Percentiles rank a stretch among this genome's conserved stretches.
phyloP scores from a whole-genome alignment of 306 rosid species.

The Prunus mume region DNA sequence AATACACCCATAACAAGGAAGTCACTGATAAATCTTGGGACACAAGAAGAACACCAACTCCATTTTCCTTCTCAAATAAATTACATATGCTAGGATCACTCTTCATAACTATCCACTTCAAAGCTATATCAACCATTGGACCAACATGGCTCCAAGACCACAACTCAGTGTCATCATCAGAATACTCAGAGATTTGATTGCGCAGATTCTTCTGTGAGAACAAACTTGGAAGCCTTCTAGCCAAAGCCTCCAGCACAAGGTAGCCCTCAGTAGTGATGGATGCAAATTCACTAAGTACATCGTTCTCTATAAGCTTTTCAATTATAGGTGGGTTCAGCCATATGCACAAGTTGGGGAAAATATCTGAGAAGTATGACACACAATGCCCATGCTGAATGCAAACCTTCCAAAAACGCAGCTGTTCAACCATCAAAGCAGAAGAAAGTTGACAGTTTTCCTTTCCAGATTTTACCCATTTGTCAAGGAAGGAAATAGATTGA shows the following conservation, averaged over 20 bases:
- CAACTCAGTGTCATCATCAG: conserved; percentile 48
- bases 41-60: conserved; percentile 21
- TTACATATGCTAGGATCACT: conserved; percentile 50
- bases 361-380: conserved; percentile 63
- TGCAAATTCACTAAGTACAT: conserved; percentile 57
- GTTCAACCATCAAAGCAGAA: conserved; percentile 82
- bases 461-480: conserved; percentile 73
- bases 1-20: conserved; percentile 74
- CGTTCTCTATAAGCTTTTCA: conserved; percentile 50
- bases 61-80: conserved; percentile 44
- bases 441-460: conserved; percentile 65
- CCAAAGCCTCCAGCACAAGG: conserved; percentile 82
- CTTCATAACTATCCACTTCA: conserved; percentile 73
- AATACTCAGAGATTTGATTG: conserved; percentile 30
- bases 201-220: conserved; percentile 50
- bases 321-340: conserved; percentile 82
- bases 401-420: conserved; percentile 85
- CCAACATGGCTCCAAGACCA: conserved; percentile 93
- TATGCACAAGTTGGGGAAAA: conserved; percentile 71
- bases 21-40: conserved; percentile 33
- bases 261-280: conserved; percentile 72
- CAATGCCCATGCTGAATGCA: conserved; percentile 86
- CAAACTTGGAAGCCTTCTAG: conserved; percentile 70
- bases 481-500: conserved; percentile 60
- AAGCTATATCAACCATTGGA: conserved; percentile 86